These are phyloP conservation scores for Trichoderma lentiforme DNA, from an alignment of 2,329 filamentous ascomycete species.

Conservation along the genomic window DNA sequence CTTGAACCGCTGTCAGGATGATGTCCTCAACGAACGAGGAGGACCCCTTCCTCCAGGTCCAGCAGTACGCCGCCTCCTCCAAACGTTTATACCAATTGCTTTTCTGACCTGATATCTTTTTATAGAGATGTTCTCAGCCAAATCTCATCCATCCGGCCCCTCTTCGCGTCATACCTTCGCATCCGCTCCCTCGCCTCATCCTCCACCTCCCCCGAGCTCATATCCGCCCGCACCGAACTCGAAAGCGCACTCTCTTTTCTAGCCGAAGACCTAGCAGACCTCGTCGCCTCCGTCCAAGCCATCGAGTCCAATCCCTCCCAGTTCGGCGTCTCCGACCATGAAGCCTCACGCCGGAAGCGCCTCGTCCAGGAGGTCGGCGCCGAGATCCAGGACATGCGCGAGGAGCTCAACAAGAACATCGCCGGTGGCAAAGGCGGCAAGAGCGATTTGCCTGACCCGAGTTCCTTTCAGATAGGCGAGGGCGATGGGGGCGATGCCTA, in stretches of 20 bases:
- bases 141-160: slow-evolving; percentile 73
- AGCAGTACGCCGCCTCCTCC: slow-evolving; percentile 51
- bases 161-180: slow-evolving; percentile 92
- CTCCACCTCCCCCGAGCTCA: slow-evolving; percentile 76
- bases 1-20: slow-evolving; percentile 42
- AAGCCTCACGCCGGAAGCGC: slow-evolving; percentile 74
- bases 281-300: slow-evolving; percentile 80
- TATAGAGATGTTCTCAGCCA: slow-evolving; percentile 82
- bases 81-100: neutral
- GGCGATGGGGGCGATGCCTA: slow-evolving; percentile 60
- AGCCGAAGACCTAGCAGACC: slow-evolving; percentile 81
- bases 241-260: slow-evolving; percentile 63
- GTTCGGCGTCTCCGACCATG: slow-evolving; percentile 79
- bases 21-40: slow-evolving; percentile 66
- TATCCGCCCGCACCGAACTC: slow-evolving; percentile 70
- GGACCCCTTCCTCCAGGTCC: slow-evolving; percentile 70
- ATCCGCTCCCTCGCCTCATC: slow-evolving; percentile 82
- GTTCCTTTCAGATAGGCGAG: slow-evolving; percentile 53
- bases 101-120: slow-evolving; percentile 15
- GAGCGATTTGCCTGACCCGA: slow-evolving; percentile 52
- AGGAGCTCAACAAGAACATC: slow-evolving; percentile 67
- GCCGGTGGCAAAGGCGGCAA: slow-evolving; percentile 31
- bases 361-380: slow-evolving; percentile 86
- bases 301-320: slow-evolving; percentile 83
- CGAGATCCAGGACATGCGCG: slow-evolving; percentile 85